phyloP scores from a whole-genome alignment of 768 basidiomycete species.

The Suillus alpinus region DNA sequence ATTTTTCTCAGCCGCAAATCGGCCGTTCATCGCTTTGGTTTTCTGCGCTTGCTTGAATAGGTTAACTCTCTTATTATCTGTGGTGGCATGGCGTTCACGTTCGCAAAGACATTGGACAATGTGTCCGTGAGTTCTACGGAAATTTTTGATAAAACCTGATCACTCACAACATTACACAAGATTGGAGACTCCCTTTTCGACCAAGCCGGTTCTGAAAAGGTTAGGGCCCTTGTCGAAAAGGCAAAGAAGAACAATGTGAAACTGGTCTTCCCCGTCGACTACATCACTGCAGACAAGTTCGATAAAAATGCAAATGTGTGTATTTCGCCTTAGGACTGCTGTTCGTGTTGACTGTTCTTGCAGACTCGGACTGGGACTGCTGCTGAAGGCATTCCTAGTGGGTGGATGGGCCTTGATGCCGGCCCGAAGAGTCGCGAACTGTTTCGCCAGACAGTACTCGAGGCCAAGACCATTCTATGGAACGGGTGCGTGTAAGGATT shows the following conservation, averaged over 20 bases:
- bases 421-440: slow-evolving; percentile 81
- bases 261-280: slow-evolving; percentile 94
- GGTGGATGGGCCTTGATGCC: slow-evolving; percentile 94
- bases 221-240: slow-evolving; percentile 79
- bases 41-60: slow-evolving; percentile 33
- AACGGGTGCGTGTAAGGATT: slow-evolving; percentile 59
- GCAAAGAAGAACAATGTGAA: slow-evolving; percentile 90
- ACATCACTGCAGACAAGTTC: slow-evolving; percentile 92
- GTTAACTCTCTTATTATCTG: slow-evolving; percentile 95
- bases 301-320: slow-evolving; percentile 83
- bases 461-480: slow-evolving; percentile 96
- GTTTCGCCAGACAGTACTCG: slow-evolving; percentile 76
- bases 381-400: slow-evolving; percentile 82
- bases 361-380: slow-evolving; percentile 79
- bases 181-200: slow-evolving; percentile 97
- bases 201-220: slow-evolving; percentile 83
- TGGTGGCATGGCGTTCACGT: slow-evolving; percentile 99
- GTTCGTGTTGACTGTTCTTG: slow-evolving; percentile 1
- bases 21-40: background rate
- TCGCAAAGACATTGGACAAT: slow-evolving; percentile 89
- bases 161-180: slow-evolving; percentile 34
- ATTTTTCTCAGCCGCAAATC: background rate
- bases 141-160: background rate
- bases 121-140: slow-evolving; percentile 50
- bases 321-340: background rate